Conservation (phyloP, 331 rosid species). For the Malus hybrid region DNA sequence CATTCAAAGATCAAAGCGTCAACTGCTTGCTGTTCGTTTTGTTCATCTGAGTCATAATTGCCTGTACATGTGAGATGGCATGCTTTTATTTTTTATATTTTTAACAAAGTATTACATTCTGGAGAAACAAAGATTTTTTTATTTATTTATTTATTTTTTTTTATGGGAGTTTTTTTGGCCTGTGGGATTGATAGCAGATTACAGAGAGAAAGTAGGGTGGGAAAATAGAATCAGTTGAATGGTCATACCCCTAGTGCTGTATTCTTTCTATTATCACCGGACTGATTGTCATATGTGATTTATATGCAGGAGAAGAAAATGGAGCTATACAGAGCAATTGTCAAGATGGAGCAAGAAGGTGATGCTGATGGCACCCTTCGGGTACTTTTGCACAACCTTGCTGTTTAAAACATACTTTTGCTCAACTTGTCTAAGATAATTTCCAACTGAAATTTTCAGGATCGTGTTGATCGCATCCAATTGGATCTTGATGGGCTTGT, state of each 20-base stretch:
- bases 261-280: neutral
- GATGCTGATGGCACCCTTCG: conserved; percentile 3
- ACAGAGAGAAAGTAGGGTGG: neutral
- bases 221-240: neutral
- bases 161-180: neutral
- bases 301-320: conserved; percentile 72
- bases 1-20: conserved; percentile 7
- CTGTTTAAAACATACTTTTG: too few relatives aligned
- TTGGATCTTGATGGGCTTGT: too few relatives aligned
- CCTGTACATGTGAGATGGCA: neutral
- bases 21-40: neutral
- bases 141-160: too few relatives aligned
- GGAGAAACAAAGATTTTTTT: neutral
- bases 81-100: neutral
- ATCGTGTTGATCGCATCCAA: too few relatives aligned
- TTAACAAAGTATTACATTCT: neutral
- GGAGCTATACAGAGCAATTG: conserved; percentile 84
- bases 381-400: too few relatives aligned
- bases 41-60: conserved; percentile 8
- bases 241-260: neutral
- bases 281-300: neutral
- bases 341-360: conserved; percentile 79
- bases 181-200: neutral
- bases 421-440: too few relatives aligned
- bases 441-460: too few relatives aligned